These are phyloP conservation scores for Rhodotorula taiwanensis DNA, from an alignment of 768 basidiomycete genomes.

Conservation along the genomic window DNA sequence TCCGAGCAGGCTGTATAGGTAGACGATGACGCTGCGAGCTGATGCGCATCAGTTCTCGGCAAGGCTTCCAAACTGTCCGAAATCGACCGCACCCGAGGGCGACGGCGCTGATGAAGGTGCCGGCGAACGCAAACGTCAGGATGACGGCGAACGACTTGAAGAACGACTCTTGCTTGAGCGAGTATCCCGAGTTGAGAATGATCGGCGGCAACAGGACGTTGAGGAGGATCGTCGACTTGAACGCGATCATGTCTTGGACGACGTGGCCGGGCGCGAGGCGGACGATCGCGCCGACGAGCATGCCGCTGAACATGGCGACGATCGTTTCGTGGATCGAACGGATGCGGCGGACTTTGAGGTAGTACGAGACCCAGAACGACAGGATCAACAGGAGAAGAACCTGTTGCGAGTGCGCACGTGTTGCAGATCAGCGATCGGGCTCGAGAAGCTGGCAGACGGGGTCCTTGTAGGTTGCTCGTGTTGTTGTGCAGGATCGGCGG, in stretches of 20 bases:
- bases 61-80: background rate
- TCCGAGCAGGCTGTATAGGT: conserved; percentile 87
- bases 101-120: conserved; percentile 92
- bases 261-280: conserved; percentile 83
- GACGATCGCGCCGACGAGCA: conserved; percentile 87
- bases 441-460: too few relatives aligned
- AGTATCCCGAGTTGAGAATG: conserved; percentile 95
- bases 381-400: conserved; percentile 72
- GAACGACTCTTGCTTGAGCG: conserved; percentile 96
- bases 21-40: conserved; percentile 68
- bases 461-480: too few relatives aligned
- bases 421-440: background rate
- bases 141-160: conserved; percentile 98
- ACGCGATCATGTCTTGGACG: conserved; percentile 87
- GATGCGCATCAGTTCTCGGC: too few relatives aligned
- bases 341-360: conserved; percentile 93
- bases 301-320: conserved; percentile 89
- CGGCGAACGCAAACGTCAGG: conserved; percentile 71
- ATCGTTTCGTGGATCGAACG: conserved; percentile 92
- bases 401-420: background rate
- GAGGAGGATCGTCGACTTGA: conserved; percentile 82
- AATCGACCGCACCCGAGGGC: conserved; percentile 94
- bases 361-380: conserved; percentile 93
- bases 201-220: conserved; percentile 97
- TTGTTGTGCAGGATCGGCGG: too few relatives aligned